Evolutionary conservation across 2,329 filamentous ascomycete genomes (phyloP), one percentile per base, ranked within the genome.

Genomic region (Colletotrichum magnum): DNA sequence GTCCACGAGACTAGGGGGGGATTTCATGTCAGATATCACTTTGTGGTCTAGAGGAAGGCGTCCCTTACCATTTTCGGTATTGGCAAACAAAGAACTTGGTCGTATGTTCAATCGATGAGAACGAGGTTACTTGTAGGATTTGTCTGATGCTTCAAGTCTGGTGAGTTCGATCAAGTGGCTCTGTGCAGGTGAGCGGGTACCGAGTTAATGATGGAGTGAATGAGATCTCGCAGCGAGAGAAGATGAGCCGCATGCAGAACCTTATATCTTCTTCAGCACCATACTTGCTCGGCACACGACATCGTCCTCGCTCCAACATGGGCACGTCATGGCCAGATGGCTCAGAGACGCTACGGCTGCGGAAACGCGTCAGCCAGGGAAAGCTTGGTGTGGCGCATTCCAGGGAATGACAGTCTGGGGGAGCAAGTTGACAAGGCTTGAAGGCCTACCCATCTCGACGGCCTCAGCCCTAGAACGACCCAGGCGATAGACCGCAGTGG

Each of bases 271-370:
- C 18, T 7, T 3, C 13, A 6, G 1, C 15, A 7, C 2, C 18
- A 36, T n/a, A 18, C 21, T 2, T 53, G 10, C 64, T 64, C 52
- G 64, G 64, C 59, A 63, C 26, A 68, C 59, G 64, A 68, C 52
- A 68, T 63, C 5, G 28, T 36, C 24, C 16, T n/a, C 21, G 32
- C 43, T 12, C 15, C 12, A 5, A 28, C 18, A 16, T 16, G 28
- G 15, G 28, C 54, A 60, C 51, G 67, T 69, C 67, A 60, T 61
- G 36, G 28, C 5, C 50, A 66, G 16, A 50, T 61, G 62, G 66
- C 66, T 47, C 28, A 61, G 39, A 61, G 52, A 39, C 28, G 51
- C 58, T 32, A 68, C 54, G 58, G 48, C 28, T 39, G 28, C 36
- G 18, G 47, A 21, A 57, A 69, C 51, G 51, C 62, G 66, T 69